Evolutionary conservation across 805 yeast genomes (phyloP), one percentile per base, ranked within the genome.

Genomic region (Yarrowia keelungensis): DNA sequence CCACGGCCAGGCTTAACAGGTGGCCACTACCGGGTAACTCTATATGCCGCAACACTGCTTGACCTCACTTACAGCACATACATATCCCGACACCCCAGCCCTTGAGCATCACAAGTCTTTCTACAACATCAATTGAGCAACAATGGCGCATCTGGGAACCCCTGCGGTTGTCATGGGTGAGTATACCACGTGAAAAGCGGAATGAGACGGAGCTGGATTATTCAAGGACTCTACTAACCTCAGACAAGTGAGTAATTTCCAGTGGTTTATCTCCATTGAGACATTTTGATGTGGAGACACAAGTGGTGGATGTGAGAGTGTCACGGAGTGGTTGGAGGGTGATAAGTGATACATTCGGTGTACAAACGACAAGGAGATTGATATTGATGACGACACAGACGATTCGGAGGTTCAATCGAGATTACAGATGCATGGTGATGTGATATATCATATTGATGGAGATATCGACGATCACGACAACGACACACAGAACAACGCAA

Each of bases 151-250:
- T 70, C 56, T 71, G 59, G 74, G 73, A 51, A 72, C 76, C 70
- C 97, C 97, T 49, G 97, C 97, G 70, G 94, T 92, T 83, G 97
- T 92, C 78, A 92, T 92, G 97, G 97, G 92, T 86, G 87, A 78
- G 86, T 88, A 62, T 47, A 26, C 2, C 26, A 38, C 19, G 47
- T 46, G 43, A 5, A 5, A 26, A 39, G 8, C 3, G 39, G 38
- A 26, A 7, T 41, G 43, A 16, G 35, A 32, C 16, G 42, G 22
- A 11, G 19, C 32, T 26, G 22, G 12, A 22, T 69, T 38, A 38
- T 11, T 16, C 8, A 47, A 10, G 22, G 38, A 36, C 36, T 35
- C 12, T 45, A 36, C 69, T 32, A 69, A 22, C 47, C 58, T 19
- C 56, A 59, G 67, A 69, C 67, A 58, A 69, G 68, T 56, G 69